These are phyloP conservation scores for Hyphopichia wangnamkhiaoensis DNA, from an alignment of 1,139 yeast species.

Conservation along the genomic window DNA sequence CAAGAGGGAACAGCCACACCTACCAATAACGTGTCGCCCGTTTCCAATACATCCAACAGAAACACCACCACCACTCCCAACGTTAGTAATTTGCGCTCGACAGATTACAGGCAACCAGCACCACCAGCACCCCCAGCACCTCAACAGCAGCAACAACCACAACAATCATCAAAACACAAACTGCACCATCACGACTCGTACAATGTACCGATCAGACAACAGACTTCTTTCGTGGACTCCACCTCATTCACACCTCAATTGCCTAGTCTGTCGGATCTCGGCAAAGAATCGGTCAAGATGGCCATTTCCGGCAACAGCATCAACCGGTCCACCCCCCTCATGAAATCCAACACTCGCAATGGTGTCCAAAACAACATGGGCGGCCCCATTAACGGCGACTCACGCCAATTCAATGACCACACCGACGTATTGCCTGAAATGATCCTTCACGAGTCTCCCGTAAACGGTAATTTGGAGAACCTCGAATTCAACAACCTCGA, in stretches of 20 bases:
- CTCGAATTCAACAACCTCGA: conserved; percentile 38
- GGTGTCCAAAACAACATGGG: not conserved
- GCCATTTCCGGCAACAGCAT: conserved; percentile 18
- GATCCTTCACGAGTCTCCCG: conserved; percentile 31
- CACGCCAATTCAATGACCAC: not conserved
- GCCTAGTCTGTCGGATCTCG: not conserved
- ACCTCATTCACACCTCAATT: conserved; percentile 11
- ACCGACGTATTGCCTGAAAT: conserved; percentile 6
- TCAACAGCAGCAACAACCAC: conserved; percentile 6
- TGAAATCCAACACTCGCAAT: conserved; percentile 4
- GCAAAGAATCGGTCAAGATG: conserved; percentile 11
- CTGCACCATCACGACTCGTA: too few species aligned
- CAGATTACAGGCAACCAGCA: too few species aligned
- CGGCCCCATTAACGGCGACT: too few species aligned
- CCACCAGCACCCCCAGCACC: not conserved
- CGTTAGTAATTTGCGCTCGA: too few species aligned
- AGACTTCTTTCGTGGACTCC: too few species aligned
- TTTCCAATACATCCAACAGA: not conserved
- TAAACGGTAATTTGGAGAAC: conserved; percentile 31
- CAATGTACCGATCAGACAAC: too few species aligned
- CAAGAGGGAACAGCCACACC: not conserved
- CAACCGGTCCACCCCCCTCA: conserved; percentile 10
- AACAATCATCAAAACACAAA: conserved; percentile 4
- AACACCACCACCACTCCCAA: not conserved
- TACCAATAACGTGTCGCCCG: conserved; percentile 1